Base-by-base conservation (phyloP, 2,329 filamentous ascomycete species). In the Ophiognomonia clavigignenti-juglandacearum region DNA sequence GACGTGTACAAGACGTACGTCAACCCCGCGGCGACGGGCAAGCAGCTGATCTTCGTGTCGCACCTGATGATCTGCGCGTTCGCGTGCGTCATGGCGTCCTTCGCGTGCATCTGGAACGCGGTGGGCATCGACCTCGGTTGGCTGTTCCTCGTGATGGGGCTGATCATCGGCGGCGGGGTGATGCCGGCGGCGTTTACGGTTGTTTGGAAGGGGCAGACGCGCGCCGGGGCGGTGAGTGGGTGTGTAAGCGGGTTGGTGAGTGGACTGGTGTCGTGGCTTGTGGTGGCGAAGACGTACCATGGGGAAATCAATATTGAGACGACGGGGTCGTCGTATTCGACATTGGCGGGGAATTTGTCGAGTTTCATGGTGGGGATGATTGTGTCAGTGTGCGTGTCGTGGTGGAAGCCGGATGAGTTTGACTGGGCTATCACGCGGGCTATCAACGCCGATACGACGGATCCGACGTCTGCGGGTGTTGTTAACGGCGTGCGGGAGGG, bases 1-100 rank as follows among this genome's bases (percentile, higher is more conserved):
- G 72, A 77, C 50, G 54, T 75, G n/a, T 77, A 70, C 58, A 67
- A 69, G 40, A 74, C 70, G 4, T 76, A 77, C 50, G 62, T 75
- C 60, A 70, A 75, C 48, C 69, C 70, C 0, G 56, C 60, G 8
- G 72, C 71, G 0, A 65, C 63, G 1, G 71, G 74, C 53, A 61
- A 62, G 27, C 61, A 63, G 27, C 61, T 69, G 1, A 58, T 76
- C 3, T 56, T 60, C 14, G 29, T 31, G 11, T 31, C 29, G 29
- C 29, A 31, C 29, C 13, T 31, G 11, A 31, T 31, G 29, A 31
- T 31, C 10, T 31, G 29, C 29, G 13, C n/a, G 11, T 31, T 31
- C n/a, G 29, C 29, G 4, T 10, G 11, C 10, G 29, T 31, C 29
- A 31, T 31, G 29, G 29, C 29, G 5, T 13, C 10, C 4, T 31